Evolutionary conservation across 257 asterid genomes (phyloP).

Genomic region (Pogostemon cablin): DNA sequence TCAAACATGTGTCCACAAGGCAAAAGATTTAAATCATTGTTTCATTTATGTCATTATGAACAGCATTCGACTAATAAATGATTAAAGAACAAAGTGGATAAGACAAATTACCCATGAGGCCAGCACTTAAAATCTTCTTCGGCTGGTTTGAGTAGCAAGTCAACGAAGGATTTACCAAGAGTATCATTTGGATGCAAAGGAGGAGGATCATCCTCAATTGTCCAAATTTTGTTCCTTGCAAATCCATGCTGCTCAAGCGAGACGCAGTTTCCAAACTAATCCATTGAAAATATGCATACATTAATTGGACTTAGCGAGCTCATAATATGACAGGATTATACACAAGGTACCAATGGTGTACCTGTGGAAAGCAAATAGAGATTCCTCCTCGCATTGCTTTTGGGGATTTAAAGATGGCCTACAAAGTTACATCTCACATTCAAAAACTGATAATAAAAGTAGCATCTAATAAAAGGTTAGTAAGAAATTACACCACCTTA

Average conservation of each 20-base stretch:
- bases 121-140: constrained; percentile 87
- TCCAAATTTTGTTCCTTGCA: constrained; percentile 82
- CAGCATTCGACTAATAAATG: neutral
- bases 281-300: constrained; percentile 22
- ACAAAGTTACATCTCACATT: constrained; percentile 25
- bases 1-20: constrained; percentile 10
- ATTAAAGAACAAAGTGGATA: neutral
- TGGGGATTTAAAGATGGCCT: constrained; percentile 88
- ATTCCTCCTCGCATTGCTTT: constrained; percentile 95
- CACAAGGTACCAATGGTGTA: constrained; percentile 29
- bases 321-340: neutral
- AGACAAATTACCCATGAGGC: constrained; percentile 73
- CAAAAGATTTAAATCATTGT: constrained; percentile 1
- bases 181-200: constrained; percentile 58
- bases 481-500: constrained; percentile 54
- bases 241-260: constrained; percentile 85
- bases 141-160: constrained; percentile 79
- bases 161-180: constrained; percentile 71
- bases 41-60: neutral
- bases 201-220: constrained; percentile 78
- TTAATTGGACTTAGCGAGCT: constrained; percentile 1
- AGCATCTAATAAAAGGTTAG: neutral
- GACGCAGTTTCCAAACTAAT: constrained; percentile 72
- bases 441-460: neutral
- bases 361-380: constrained; percentile 90